Conservation (phyloP, 257 asterid genomes). For the Solanum gracilifrons region DNA sequence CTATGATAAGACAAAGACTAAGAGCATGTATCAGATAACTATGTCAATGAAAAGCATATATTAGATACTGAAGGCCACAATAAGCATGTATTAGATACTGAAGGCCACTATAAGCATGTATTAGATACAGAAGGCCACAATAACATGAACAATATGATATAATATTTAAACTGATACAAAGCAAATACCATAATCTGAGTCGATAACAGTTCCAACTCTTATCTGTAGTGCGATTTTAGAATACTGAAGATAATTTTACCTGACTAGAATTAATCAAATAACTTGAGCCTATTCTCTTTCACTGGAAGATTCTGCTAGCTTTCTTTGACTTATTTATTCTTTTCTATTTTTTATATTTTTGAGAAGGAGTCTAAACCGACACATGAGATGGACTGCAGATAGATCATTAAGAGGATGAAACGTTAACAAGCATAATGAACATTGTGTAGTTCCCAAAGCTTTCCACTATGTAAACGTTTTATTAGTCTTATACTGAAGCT, state of each 20-base stretch:
- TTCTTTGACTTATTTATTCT: background rate
- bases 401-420: background rate
- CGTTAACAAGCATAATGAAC: background rate
- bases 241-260: background rate
- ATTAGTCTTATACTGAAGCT: background rate
- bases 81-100: background rate
- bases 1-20: background rate
- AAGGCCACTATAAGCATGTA: background rate
- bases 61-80: background rate
- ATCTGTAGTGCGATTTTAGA: background rate
- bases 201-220: background rate
- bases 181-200: background rate
- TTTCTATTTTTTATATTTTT: background rate
- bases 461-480: background rate
- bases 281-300: background rate
- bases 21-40: background rate
- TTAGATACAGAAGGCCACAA: background rate
- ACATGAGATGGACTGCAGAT: background rate
- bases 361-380: background rate
- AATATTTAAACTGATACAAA: background rate
- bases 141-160: background rate
- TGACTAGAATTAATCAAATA: background rate
- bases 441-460: background rate
- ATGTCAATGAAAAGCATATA: background rate
- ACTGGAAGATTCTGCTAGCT: background rate